A percentile compares a stretch with the other conserved stretches of the same genome.
Evolutionary conservation across 108 stramenopile genomes (phyloP).

Genomic region (Epithemia pelagica): DNA sequence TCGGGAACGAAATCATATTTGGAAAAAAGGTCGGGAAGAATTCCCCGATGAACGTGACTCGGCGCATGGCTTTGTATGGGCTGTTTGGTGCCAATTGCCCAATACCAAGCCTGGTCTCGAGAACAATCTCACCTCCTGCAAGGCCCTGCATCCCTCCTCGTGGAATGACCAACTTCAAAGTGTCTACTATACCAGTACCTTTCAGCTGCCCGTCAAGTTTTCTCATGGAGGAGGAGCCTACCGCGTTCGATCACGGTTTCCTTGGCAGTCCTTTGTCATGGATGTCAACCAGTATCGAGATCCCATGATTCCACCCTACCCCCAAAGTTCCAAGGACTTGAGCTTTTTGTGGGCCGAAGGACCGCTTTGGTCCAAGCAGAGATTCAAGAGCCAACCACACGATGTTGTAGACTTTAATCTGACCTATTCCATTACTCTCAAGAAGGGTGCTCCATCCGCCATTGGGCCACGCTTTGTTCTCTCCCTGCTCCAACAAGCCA

Average conservation of each 20-base stretch:
- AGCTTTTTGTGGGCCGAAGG: neutral
- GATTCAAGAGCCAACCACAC: neutral
- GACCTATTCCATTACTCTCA: neutral
- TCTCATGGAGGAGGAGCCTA: neutral
- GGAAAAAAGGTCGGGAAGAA: neutral
- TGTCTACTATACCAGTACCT: constrained; percentile 4
- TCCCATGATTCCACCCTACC: neutral
- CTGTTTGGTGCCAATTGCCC: neutral
- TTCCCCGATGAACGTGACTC: neutral
- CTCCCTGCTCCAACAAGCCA: neutral
- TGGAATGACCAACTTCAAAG: constrained; percentile 2
- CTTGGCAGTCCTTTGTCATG: neutral
- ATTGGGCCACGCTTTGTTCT: neutral
- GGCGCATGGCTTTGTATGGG: neutral
- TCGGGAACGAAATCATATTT: neutral
- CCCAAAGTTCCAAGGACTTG: neutral
- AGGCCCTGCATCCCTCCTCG: neutral
- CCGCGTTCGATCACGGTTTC: neutral
- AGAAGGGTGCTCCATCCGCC: neutral
- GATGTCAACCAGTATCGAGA: neutral
- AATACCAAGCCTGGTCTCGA: neutral
- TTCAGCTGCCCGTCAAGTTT: neutral
- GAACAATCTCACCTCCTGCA: neutral
- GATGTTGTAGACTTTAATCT: neutral
- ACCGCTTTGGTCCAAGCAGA: neutral